Percentiles rank a stretch among this genome's conserved stretches.
phyloP scores from a whole-genome alignment of 257 asterid species.

The Solanum chaucha region DNA sequence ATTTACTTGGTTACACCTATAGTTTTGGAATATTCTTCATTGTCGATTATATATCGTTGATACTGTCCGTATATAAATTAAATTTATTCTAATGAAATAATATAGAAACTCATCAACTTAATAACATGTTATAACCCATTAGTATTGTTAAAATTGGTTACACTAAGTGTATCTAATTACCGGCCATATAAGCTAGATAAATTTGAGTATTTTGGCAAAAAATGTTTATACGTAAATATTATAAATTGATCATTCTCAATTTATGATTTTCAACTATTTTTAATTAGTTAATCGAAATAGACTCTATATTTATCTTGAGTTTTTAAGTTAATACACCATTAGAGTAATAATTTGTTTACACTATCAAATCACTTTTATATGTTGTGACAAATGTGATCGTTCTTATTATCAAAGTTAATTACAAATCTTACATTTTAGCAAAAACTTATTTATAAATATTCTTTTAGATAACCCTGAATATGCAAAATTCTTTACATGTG shows the following conservation, averaged over 20 bases:
- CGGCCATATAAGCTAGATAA: background rate
- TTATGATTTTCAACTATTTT: background rate
- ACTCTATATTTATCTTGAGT: background rate
- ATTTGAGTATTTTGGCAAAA: background rate
- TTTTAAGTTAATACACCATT: background rate
- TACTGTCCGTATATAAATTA: background rate
- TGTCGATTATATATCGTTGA: background rate
- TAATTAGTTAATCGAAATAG: background rate
- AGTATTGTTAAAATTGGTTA: background rate
- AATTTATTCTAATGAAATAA: background rate
- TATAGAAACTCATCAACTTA: background rate
- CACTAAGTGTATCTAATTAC: background rate
- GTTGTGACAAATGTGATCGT: background rate
- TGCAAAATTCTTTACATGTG: background rate
- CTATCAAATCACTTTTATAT: background rate
- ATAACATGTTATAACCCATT: background rate
- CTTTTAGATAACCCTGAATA: background rate
- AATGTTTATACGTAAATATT: background rate
- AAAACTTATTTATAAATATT: background rate
- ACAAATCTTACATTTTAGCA: background rate
- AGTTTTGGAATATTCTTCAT: background rate
- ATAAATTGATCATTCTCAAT: background rate
- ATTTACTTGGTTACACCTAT: background rate
- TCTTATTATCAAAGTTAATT: background rate
- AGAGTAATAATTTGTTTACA: background rate